These are phyloP conservation scores for Rhytidiadelphus loreus DNA, from an alignment of 225 moss, liverwort and hornwort species.

Conservation along the genomic window DNA sequence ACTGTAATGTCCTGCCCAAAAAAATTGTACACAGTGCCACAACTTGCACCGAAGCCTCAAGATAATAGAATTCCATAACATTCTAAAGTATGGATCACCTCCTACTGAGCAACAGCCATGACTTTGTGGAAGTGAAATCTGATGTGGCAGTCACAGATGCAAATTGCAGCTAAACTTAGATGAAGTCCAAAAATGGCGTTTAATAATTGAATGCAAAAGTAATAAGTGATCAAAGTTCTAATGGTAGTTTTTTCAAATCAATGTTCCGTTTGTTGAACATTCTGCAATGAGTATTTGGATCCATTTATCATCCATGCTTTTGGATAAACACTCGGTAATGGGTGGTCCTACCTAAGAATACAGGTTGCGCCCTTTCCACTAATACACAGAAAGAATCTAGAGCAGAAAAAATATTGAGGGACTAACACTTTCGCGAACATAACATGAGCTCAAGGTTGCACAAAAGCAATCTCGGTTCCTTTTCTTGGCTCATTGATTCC, in stretches of 20 bases:
- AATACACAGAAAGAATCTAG: background rate
- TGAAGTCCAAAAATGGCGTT: background rate
- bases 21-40: background rate
- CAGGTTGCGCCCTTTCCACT: background rate
- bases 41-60: background rate
- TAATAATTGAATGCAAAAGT: background rate
- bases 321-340: background rate
- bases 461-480: background rate
- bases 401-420: background rate
- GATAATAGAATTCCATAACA: background rate
- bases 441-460: background rate
- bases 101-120: background rate
- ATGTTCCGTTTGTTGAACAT: background rate
- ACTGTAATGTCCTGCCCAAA: background rate
- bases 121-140: background rate
- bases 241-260: background rate
- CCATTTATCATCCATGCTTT: background rate
- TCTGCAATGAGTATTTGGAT: background rate
- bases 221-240: background rate
- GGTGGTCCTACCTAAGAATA: background rate
- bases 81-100: background rate
- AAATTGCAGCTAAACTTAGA: background rate
- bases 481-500: background rate
- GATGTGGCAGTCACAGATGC: background rate
- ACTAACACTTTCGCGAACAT: background rate